phyloP scores from a whole-genome alignment of 768 basidiomycete species.

The Postia placenta region DNA sequence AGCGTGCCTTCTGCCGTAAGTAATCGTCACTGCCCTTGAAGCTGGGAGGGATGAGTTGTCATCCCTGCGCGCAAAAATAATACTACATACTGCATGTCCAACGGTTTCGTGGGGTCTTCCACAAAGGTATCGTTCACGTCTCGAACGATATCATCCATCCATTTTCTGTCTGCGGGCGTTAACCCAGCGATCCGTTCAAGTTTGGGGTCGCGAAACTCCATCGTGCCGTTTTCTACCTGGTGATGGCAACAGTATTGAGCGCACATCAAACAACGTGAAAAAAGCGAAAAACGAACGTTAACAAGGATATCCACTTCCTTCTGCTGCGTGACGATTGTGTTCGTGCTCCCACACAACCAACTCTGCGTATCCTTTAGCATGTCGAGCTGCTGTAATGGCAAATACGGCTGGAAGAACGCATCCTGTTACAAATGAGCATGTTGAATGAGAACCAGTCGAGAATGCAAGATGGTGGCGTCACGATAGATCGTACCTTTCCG shows the following conservation, averaged over 20 bases:
- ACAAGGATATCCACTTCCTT: slow-evolving; percentile 87
- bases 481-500: slow-evolving; percentile 55
- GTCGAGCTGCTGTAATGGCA: slow-evolving; percentile 93
- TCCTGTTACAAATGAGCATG: slow-evolving; percentile 40
- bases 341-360: slow-evolving; percentile 95
- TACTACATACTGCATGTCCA: slow-evolving; percentile 57
- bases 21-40: slow-evolving; percentile 98
- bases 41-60: slow-evolving; percentile 28
- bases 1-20: slow-evolving; percentile 70
- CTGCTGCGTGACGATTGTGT: slow-evolving; percentile 91
- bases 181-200: slow-evolving; percentile 73
- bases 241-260: neutral
- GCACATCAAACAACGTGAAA: neutral
- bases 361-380: slow-evolving; percentile 71
- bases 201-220: slow-evolving; percentile 83
- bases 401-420: slow-evolving; percentile 95
- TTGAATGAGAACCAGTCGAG: neutral
- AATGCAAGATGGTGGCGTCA: neutral
- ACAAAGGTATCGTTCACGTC: slow-evolving; percentile 84
- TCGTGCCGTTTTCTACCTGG: slow-evolving; percentile 80
- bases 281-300: slow-evolving; percentile 60
- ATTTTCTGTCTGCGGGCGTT: slow-evolving; percentile 91
- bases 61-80: neutral
- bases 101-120: slow-evolving; percentile 47
- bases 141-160: slow-evolving; percentile 92